Base-by-base conservation (phyloP, 129 eudicot genomes). In the Apium graveolens region DNA sequence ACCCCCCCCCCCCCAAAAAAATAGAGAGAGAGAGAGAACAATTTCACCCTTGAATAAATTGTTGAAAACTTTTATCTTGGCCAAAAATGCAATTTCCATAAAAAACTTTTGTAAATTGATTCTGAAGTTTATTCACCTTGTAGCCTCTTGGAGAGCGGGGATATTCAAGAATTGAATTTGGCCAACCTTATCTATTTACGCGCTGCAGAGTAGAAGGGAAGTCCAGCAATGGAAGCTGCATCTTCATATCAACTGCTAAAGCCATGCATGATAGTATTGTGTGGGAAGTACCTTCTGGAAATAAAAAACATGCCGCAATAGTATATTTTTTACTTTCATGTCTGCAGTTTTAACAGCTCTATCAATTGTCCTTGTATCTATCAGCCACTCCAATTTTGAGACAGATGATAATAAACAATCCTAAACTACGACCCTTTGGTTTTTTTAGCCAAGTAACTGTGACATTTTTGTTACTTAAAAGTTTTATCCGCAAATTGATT, bases 211-310 rank as follows among this genome's bases (percentile, higher is more conserved):
- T 53, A 73, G 82, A 83, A 76, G 76, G 70, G 78, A 73, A 88
- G 32, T 80, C 76, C 17, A 62, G 11, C 72, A 76, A 71, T 55
- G 57, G 57, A 73, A 87, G 84, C 46, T 90, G 89, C 82, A 41
- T 82, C 77, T 74, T 79, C 70, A 18, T 84, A 60, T 80, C 88
- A 78, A 76, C 82, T 79, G 74, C 73, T 55, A 73, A 63, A 70
- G 66, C 81, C 42, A 31, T 21, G 73, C 27, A 35, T 34, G 69
- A 63, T 80, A 41, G 77, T 11, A 76, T 83, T 77, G 79, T 72
- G 41, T 96, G 99, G 99, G 90, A 89, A 62, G 87, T 96, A 76
- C 99, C 97, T 48, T 82, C 91, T 49, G 99, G 99, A 57, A 83
- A 72, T 27, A 76, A 84, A 79, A 81, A 86, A 84, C 97, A 92